Evolutionary conservation across 2,329 filamentous ascomycete genomes (phyloP).

Genomic region (Cercospora sp.): DNA sequence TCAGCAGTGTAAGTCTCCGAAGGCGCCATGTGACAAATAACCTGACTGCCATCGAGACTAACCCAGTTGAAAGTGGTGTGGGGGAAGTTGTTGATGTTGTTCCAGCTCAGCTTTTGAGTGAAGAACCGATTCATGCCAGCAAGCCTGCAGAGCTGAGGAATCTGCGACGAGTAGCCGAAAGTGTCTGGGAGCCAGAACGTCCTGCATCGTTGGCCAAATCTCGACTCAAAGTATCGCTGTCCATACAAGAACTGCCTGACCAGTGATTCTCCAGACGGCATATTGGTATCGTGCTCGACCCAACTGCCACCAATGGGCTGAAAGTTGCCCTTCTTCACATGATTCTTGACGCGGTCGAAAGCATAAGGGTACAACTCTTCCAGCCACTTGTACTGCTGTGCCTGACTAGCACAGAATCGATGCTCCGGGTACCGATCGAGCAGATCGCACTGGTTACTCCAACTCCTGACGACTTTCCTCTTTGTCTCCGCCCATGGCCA

Average conservation of each 20-base stretch:
- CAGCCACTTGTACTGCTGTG: conserved; percentile 98
- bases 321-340: conserved; percentile 87
- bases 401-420: conserved; percentile 87
- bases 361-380: conserved; percentile 84
- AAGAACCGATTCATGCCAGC: conserved; percentile 97
- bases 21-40: conserved; percentile 96
- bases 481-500: conserved; percentile 99
- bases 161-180: conserved; percentile 93
- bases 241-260: conserved; percentile 94
- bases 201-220: conserved; percentile 81
- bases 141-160: conserved; percentile 88
- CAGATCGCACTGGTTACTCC: conserved; percentile 94
- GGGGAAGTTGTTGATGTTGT: conserved; percentile 98
- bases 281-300: conserved; percentile 98
- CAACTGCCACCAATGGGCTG: conserved; percentile 96
- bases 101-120: conserved; percentile 98
- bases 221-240: conserved; percentile 89
- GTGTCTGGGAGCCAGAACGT: conserved; percentile 99
- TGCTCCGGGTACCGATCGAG: conserved; percentile 95
- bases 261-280: conserved; percentile 92
- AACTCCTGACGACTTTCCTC: conserved; percentile 91
- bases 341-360: conserved; percentile 85
- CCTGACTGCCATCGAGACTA: conserved; percentile 88
- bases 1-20: conserved; percentile 93
- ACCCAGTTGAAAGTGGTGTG: conserved; percentile 99